Base-by-base conservation (phyloP, 257 asterid species). In the Forsythia suspensa region DNA sequence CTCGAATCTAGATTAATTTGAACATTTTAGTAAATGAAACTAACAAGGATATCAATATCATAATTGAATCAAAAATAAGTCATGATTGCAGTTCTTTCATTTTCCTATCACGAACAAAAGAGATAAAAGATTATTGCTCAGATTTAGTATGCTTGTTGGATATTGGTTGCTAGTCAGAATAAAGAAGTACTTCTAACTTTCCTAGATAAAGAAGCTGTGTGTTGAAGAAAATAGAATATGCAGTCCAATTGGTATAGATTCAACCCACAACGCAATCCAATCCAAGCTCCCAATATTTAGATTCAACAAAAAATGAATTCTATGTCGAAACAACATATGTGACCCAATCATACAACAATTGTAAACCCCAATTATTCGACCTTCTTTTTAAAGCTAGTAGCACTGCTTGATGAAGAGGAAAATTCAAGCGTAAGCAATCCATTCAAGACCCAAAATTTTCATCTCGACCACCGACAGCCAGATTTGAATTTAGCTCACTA, bases 1-100 rank as follows among this genome's bases (percentile, higher is more conserved):
- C 85, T 93, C 98, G 79, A 95, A 95, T 88, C 98, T 93, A 83
- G 74, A 82, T 79, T 34, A 37, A 52, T 71, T 84, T 38, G 71
- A 70, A 81, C 69, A 34, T 66, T 66, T 82, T 57, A 86, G 68
- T 73, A 42, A 44, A 76, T 34, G 73, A 70, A 63, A 70, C 70
- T 29, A 10, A 55, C 69, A 61, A 5, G 15, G 52, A 67, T 71
- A 65, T 38, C 43, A 1, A 74, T 72, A 21, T 51, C 73, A 39
- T 66, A 4, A 52, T 38, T 9, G 75, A 0, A 34, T 3, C 44
- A 21, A 75, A 44, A 84, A 52, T 74, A 78, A 67, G 75, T 39
- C 55, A 43, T 57, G 69, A 16, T 75, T 66, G 51, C 8, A 66
- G 72, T 70, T 78, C 75, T 41, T 41, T 68, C 80, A 55, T 46